Percentiles rank a stretch among this genome's conserved stretches.
Conservation (phyloP, 2,329 filamentous ascomycete genomes). For the Orbilia blumenaviensis region DNA sequence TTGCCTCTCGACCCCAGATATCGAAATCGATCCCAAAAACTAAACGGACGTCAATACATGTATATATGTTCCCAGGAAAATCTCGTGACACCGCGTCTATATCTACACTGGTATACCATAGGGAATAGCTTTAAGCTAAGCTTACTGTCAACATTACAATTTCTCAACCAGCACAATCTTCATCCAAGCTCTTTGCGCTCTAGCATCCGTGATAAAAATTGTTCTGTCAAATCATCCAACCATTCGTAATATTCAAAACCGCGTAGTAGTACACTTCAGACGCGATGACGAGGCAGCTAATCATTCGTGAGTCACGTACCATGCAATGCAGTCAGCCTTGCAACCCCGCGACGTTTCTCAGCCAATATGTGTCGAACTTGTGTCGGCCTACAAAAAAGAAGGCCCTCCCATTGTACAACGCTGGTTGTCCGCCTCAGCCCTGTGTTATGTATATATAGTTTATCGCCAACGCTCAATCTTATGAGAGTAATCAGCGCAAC, state of each 20-base stretch:
- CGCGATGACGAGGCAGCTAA: neutral
- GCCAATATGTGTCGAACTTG: neutral
- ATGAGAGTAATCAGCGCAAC: neutral
- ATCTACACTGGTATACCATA: too few species aligned
- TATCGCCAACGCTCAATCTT: neutral
- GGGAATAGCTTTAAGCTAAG: neutral
- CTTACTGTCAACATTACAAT: neutral
- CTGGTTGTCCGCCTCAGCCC: too few species aligned
- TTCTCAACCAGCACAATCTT: neutral
- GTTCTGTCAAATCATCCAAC: neutral
- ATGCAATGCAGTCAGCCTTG: slow-evolving; percentile 12
- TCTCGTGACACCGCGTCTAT: neutral
- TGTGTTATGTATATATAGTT: neutral
- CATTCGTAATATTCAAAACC: too few species aligned
- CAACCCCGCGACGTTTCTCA: neutral
- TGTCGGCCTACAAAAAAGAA: neutral
- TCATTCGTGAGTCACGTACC: slow-evolving; percentile 1
- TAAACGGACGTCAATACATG: too few species aligned
- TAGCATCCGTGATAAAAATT: neutral
- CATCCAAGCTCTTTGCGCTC: neutral
- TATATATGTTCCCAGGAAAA: too few species aligned
- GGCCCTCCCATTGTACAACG: too few species aligned
- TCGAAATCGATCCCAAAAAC: too few species aligned
- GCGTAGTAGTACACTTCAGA: too few species aligned
- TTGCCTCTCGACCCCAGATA: too few species aligned